Evolutionary conservation across 2,329 filamentous ascomycete genomes (phyloP).

Genomic region (Ceratocystis eucalypticola): DNA sequence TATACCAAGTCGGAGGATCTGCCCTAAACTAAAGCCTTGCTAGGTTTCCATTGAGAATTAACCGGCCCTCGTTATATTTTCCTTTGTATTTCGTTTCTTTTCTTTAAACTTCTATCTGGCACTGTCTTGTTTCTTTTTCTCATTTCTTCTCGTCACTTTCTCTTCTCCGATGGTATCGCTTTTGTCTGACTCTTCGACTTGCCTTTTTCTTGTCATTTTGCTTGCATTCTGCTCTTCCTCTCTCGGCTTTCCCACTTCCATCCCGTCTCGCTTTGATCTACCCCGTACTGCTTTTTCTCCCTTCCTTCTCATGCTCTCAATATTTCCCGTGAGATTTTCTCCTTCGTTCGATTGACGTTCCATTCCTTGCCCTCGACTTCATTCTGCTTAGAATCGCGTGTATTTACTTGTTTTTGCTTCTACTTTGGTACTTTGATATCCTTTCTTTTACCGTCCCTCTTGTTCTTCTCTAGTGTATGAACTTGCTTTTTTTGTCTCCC

Average conservation of each 20-base stretch:
- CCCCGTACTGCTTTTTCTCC: background rate
- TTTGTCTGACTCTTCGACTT: background rate
- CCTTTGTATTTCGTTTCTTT: too few species aligned
- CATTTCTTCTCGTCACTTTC: background rate
- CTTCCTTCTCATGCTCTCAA: background rate
- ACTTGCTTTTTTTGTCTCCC: conserved; percentile 15
- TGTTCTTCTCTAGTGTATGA: background rate
- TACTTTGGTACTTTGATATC: background rate
- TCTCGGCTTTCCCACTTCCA: background rate
- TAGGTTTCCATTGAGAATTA: background rate
- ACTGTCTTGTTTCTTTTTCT: background rate
- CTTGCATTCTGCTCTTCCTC: background rate
- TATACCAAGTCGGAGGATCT: conserved; percentile 28
- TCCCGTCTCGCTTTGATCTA: too few species aligned
- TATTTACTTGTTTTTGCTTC: too few species aligned
- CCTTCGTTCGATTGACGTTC: background rate
- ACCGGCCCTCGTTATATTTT: too few species aligned
- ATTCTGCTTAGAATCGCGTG: background rate
- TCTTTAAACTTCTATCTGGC: too few species aligned
- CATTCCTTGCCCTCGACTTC: background rate
- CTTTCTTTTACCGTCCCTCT: background rate
- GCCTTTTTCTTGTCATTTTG: conserved; percentile 5
- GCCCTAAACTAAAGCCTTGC: conserved; percentile 22
- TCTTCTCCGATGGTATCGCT: background rate
- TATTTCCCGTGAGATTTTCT: background rate